These are phyloP conservation scores for Aspergillus transmontanensis DNA, from an alignment of 2,329 filamentous ascomycete species.

Conservation along the genomic window DNA sequence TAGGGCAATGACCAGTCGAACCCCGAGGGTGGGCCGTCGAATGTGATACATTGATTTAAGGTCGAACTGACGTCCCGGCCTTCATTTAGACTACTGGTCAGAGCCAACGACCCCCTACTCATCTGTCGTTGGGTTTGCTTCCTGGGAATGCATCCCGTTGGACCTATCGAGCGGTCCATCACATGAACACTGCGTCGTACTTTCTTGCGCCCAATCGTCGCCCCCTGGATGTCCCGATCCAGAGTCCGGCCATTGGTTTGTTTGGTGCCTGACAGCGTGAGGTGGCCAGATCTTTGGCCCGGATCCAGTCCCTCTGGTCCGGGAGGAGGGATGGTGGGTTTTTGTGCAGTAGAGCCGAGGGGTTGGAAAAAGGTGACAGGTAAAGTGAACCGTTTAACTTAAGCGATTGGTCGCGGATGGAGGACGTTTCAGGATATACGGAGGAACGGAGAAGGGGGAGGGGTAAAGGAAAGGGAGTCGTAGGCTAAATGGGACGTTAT, in stretches of 20 bases:
- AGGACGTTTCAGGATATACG: conserved; percentile 3
- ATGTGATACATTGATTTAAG: conserved; percentile 6
- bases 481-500: not conserved
- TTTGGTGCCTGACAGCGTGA: conserved; percentile 3
- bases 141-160: not conserved
- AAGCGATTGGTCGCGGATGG: not conserved
- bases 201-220: not conserved
- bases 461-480: not conserved
- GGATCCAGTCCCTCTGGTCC: not conserved
- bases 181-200: not conserved
- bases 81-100: conserved; percentile 3
- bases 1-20: not conserved
- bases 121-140: not conserved
- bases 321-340: not conserved
- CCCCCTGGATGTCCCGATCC: not conserved
- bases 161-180: conserved; percentile 2
- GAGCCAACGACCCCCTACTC: not conserved
- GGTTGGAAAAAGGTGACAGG: conserved; percentile 3
- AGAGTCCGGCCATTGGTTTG: not conserved
- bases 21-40: not conserved
- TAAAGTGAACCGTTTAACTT: not conserved
- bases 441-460: not conserved
- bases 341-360: not conserved
- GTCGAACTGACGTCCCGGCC: not conserved
- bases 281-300: not conserved